Evolutionary conservation across 2,329 filamentous ascomycete genomes (phyloP).

Genomic region (Dothideomycetes sp.): DNA sequence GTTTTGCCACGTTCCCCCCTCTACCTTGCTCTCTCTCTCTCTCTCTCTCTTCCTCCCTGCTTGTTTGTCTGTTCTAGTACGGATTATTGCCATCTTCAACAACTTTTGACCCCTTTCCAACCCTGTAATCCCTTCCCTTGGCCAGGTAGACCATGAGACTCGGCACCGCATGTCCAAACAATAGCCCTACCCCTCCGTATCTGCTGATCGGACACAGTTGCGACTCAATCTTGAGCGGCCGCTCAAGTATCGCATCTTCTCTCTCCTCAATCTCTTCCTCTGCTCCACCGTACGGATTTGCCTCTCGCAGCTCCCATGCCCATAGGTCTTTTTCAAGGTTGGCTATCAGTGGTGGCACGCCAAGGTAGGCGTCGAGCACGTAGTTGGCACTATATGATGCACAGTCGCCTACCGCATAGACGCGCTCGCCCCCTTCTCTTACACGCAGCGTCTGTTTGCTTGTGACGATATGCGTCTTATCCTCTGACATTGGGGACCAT

Average conservation of each 20-base stretch:
- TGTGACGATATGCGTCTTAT: no score
- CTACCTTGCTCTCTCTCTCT: no score
- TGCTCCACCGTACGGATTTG: constrained; percentile 15
- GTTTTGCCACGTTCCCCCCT: no score
- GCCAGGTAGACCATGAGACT: no score
- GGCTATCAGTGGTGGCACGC: constrained; percentile 22
- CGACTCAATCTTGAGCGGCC: constrained; percentile 9
- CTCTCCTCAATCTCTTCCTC: constrained; percentile 14
- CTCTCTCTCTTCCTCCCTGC: no score
- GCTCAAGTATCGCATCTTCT: constrained; percentile 15
- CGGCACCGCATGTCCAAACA: no score
- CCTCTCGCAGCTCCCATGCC: constrained; percentile 21
- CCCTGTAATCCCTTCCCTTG: no score
- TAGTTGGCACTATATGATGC: constrained; percentile 21
- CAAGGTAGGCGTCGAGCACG: constrained; percentile 23
- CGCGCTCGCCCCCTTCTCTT: constrained; percentile 16
- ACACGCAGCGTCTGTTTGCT: constrained; percentile 19
- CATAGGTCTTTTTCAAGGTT: constrained; percentile 24
- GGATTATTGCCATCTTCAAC: no score
- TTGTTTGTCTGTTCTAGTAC: no score
- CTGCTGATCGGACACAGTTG: constrained; percentile 22
- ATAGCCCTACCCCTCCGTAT: no score
- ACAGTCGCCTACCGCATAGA: constrained; percentile 27
- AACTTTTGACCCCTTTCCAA: no score
- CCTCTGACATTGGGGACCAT: no score